Evolutionary conservation across 1,284 basidiomycete genomes (phyloP).

Genomic region (Tetrapyrgos nigripes): DNA sequence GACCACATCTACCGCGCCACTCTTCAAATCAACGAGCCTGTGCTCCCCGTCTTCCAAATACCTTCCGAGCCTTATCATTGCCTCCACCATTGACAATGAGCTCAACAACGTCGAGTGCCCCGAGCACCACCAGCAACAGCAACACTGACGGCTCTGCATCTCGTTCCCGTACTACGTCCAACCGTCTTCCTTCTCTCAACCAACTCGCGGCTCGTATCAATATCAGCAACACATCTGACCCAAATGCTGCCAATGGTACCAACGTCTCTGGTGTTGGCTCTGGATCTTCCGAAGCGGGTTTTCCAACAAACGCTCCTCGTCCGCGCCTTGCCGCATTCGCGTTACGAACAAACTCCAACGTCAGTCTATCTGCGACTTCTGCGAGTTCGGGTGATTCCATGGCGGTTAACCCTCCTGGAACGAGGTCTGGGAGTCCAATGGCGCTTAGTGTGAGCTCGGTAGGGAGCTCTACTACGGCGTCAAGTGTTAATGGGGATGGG

Average conservation of each 20-base stretch:
- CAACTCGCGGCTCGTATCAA: conserved; percentile 80
- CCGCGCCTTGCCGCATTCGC: conserved; percentile 78
- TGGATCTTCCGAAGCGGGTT: neutral
- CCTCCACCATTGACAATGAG: too few relatives aligned
- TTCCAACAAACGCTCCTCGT: conserved; percentile 43
- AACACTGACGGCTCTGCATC: neutral
- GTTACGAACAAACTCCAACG: conserved; percentile 61
- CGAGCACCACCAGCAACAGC: neutral
- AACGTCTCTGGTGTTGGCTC: conserved; percentile 18
- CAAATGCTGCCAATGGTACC: conserved; percentile 40
- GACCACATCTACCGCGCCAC: neutral
- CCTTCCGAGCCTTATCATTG: too few relatives aligned
- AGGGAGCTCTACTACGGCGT: conserved; percentile 12
- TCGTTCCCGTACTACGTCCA: neutral
- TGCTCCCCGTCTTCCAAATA: too few relatives aligned
- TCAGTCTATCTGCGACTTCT: conserved; percentile 55
- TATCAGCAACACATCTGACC: conserved; percentile 37
- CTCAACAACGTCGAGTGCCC: too few relatives aligned
- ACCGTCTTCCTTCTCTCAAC: conserved; percentile 74
- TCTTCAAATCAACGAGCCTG: neutral
- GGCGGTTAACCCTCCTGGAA: conserved; percentile 65
- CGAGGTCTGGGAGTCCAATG: conserved; percentile 63
- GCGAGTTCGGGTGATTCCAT: conserved; percentile 59
- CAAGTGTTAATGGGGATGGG: neutral
- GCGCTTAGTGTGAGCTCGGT: conserved; percentile 39